Conservation (phyloP, 2,329 filamentous ascomycete genomes). For the Talaromyces verruculosus region DNA sequence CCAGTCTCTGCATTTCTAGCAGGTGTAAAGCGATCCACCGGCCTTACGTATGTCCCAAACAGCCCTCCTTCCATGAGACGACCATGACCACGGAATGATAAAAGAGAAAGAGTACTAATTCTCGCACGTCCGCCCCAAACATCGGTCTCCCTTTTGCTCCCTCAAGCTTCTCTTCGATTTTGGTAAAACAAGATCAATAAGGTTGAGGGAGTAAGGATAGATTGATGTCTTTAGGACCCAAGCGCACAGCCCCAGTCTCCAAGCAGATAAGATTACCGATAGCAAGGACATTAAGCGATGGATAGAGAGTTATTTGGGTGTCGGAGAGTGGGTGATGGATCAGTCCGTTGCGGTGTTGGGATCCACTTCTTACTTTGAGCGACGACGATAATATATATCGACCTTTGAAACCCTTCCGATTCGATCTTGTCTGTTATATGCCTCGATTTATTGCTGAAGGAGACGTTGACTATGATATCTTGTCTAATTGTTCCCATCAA, state of each 20-base stretch:
- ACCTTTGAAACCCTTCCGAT: not conserved
- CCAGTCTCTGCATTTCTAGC: slow-evolving; percentile 92
- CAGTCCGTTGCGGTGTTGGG: slow-evolving; percentile 90
- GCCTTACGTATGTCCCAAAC: slow-evolving; percentile 75
- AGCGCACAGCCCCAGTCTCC: slow-evolving; percentile 66
- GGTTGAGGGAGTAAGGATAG: slow-evolving; percentile 14
- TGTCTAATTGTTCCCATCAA: not conserved
- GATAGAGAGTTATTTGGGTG: slow-evolving; percentile 89
- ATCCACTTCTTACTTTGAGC: slow-evolving; percentile 85
- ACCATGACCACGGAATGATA: not conserved
- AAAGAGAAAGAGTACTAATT: slow-evolving; percentile 14
- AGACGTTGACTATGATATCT: not conserved
- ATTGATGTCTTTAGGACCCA: slow-evolving; percentile 24
- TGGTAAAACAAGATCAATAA: not conserved
- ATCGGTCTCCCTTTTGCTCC: slow-evolving; percentile 23
- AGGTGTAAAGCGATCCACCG: slow-evolving; percentile 95
- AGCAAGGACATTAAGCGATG: slow-evolving; percentile 81
- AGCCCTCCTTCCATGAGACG: slow-evolving; percentile 32
- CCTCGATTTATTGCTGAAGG: not conserved
- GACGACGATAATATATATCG: slow-evolving; percentile 63
- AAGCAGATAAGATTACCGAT: slow-evolving; percentile 79
- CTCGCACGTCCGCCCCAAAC: slow-evolving; percentile 27
- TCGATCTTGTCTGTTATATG: not conserved
- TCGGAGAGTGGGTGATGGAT: slow-evolving; percentile 98
- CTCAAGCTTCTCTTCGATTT: not conserved